These are phyloP conservation scores for Ochromonas danica DNA, from an alignment of 108 stramenopile species.

Conservation along the genomic window DNA sequence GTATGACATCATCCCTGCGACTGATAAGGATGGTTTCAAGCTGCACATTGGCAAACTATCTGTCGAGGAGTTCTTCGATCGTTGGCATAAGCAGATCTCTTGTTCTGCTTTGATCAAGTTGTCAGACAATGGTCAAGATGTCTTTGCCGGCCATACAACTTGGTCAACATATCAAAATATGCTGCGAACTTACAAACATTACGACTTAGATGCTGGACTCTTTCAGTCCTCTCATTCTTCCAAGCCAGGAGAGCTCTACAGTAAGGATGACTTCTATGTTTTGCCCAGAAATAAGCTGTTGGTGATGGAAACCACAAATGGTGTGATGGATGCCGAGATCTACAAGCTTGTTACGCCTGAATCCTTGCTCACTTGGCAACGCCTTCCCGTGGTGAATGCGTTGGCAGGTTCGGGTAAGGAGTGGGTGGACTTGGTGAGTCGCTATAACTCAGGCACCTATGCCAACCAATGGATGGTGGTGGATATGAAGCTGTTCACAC, in stretches of 20 bases:
- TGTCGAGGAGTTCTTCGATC: neutral
- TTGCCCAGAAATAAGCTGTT: neutral
- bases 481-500: conserved; percentile 35
- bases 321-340: conserved; percentile 25
- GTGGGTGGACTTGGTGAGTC: conserved; percentile 23
- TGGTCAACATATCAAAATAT: conserved; percentile 43
- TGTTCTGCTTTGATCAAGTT: conserved; percentile 43
- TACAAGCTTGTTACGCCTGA: conserved; percentile 34
- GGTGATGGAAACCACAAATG: conserved; percentile 46
- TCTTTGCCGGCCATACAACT: conserved; percentile 35
- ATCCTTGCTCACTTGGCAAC: conserved; percentile 43
- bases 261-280: conserved; percentile 51
- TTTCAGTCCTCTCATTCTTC: neutral
- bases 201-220: conserved; percentile 29
- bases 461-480: conserved; percentile 45
- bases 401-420: conserved; percentile 36
- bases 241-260: conserved; percentile 45
- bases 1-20: conserved; percentile 31
- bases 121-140: conserved; percentile 29
- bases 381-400: conserved; percentile 38
- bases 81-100: neutral
- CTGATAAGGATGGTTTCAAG: neutral
- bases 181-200: conserved; percentile 45
- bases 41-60: neutral
- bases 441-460: conserved; percentile 44